These are phyloP conservation scores for Pyricularia sp. DNA, from an alignment of 2,329 filamentous ascomycete species.

Conservation along the genomic window DNA sequence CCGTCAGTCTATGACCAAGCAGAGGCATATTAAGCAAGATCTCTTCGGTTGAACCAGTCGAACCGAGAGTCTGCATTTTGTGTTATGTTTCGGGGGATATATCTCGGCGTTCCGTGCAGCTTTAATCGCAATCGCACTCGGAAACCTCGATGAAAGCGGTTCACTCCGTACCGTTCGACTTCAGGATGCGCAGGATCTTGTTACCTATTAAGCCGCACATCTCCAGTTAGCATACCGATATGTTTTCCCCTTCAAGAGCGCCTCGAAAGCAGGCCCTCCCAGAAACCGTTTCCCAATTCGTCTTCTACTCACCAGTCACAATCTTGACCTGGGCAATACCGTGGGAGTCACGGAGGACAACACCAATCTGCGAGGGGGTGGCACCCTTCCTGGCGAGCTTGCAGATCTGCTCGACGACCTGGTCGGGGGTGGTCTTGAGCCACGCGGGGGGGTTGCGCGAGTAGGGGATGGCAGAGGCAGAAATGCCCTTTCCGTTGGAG, in stretches of 20 bases:
- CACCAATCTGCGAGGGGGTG: constrained; percentile 97
- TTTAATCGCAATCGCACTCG: background rate
- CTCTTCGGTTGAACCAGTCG: constrained; percentile 5
- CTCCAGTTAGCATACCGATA: background rate
- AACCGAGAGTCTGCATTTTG: background rate
- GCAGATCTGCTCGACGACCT: constrained; percentile 98
- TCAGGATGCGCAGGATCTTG: constrained; percentile 99
- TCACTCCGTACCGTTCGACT: constrained; percentile 81
- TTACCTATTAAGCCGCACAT: constrained; percentile 55
- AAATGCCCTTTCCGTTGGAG: constrained; percentile 99
- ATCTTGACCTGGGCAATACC: constrained; percentile 97
- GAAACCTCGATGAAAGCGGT: constrained; percentile 11
- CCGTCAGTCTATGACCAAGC: constrained; percentile 86
- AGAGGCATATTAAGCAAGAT: constrained; percentile 54
- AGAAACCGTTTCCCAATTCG: background rate
- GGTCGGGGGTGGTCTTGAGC: constrained; percentile 98
- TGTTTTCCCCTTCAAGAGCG: constrained; percentile 4
- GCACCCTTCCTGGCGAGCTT: constrained; percentile 99
- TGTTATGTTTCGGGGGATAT: background rate
- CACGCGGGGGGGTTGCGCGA: constrained; percentile 85
- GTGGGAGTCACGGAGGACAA: constrained; percentile 95
- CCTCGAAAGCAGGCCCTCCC: background rate
- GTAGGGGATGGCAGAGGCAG: constrained; percentile 91
- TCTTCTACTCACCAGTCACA: constrained; percentile 68
- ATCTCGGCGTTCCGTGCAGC: background rate